Base-by-base conservation (phyloP, 1,284 basidiomycete genomes). In the Boletus smithii region DNA sequence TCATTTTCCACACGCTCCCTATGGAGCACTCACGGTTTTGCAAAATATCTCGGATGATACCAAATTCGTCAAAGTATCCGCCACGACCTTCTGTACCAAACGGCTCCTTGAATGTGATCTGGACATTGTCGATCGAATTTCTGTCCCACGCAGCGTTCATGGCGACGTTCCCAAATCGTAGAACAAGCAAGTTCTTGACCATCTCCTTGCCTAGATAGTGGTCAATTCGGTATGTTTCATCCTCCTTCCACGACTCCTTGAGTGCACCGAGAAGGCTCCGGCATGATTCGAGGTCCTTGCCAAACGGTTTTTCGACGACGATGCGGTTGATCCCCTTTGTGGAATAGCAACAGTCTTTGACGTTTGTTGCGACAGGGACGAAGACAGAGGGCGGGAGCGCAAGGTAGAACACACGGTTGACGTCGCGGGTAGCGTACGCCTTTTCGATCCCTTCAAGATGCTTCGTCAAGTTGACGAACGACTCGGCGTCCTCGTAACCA, bases 151-250 rank as follows among this genome's bases (percentile, higher is more conserved):
- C 80, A 23, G 89, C 81, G 54, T 83, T 83, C 70, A 97, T 71
- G 24, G 93, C 89, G 56, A 93, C 73, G 70, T 97, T 97, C 54
- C 91, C 94, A 64, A 97, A 97, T 34, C 94, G 85, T 42, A 97
- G 75, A 27, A 97, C 91, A 53, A 97, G 86, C 48, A 97, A 68
- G 69, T 97, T 97, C 78, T 97, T 97, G 67, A 97, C 90, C 94
- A 97, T 97, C 77, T 97, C 94, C 75, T 97, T 97, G 53, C 94
- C 94, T 47, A 97, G 85, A 69, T 97, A 97, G 67, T 97, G 94
- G 71, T 97, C 94, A 66, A 97, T 97, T 53, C 94, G 89, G 83
- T 91, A 97, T 8, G 93, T 97, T 75, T 97, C 94, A 37, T 95
- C 90, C 70, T 97, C 94, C 5, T 78, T 76, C 93, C 93, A 97